Base-by-base conservation (phyloP, 1,284 basidiomycete species). In the Stygiomarasmius scandens region DNA sequence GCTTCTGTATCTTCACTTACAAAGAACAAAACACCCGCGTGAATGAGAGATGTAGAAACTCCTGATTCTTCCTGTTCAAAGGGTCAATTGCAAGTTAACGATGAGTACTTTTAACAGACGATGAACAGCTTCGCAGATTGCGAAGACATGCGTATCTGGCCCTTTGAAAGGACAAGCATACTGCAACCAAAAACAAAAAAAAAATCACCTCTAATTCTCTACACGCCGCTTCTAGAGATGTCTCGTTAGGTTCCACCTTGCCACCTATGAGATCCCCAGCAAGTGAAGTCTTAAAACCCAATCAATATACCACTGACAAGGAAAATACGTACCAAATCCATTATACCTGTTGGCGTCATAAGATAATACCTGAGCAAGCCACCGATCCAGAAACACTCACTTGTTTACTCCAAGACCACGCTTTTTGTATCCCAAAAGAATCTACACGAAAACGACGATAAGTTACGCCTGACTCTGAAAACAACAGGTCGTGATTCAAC, bases 21-120 rank as follows among this genome's bases (percentile, higher is more conserved):
- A 67, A 90, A 92, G 55, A 90, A 73, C 16, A 91, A 69, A 2
- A 76, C 81, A 4, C 89, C 89, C 47, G 76, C 80, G 55, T 84
- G 81, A 52, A 75, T 69, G 11, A 92, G 74, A 1, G 79, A 72
- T 0, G 88, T 85, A 5, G 38, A 19, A 41, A 93, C 84, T 0
- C 90, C 87, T 3, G 89, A 82, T 73, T 93, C 91, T 77, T 94
- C 91, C 91, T 93, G 3, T 5, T 20, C 23, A 23, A 55, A 44
- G 34, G n/a, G n/a, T n/a, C n/a, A n/a, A n/a, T n/a, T n/a, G n/a
- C n/a, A n/a, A n/a, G n/a, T n/a, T n/a, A n/a, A n/a, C n/a, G n/a
- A n/a, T n/a, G n/a, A n/a, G n/a, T n/a, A n/a, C n/a, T n/a, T n/a
- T n/a, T n/a, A n/a, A n/a, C n/a, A n/a, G n/a, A n/a, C n/a, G n/a